Percentiles rank a stretch among this genome's conserved stretches.
phyloP scores from a whole-genome alignment of 164 flowering plant genomes.

The Paratinospora sagittata region DNA sequence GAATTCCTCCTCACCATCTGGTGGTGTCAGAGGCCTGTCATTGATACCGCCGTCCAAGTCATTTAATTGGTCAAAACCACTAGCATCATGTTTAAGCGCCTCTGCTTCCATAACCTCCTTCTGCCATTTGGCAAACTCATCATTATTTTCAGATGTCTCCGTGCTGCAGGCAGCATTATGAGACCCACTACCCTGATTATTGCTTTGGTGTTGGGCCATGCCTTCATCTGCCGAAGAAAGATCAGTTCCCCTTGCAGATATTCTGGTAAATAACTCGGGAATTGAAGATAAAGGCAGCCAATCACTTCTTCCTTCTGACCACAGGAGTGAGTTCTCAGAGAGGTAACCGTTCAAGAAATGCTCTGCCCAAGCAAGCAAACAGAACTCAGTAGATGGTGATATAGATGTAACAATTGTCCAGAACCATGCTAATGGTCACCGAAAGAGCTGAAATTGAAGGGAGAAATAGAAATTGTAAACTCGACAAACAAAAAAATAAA shows the following conservation, averaged over 20 bases:
- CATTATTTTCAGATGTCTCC: constrained; percentile 41
- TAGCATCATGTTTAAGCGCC: constrained; percentile 22
- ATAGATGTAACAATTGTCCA: constrained; percentile 33
- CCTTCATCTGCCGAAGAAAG: constrained; percentile 30
- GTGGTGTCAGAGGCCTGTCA: constrained; percentile 69
- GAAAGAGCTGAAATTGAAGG: constrained; percentile 38
- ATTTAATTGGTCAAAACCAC: constrained; percentile 15
- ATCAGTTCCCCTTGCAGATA: constrained; percentile 19
- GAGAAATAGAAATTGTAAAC: constrained; percentile 12
- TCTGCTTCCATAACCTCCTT: constrained; percentile 65
- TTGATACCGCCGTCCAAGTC: constrained; percentile 28
- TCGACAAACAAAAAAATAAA: neutral
- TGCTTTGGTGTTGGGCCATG: neutral
- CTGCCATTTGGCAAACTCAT: constrained; percentile 80
- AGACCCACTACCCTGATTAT: neutral
- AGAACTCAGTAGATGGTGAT: constrained; percentile 43
- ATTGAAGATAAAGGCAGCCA: constrained; percentile 81
- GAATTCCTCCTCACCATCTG: constrained; percentile 94
- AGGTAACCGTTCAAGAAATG: constrained; percentile 71
- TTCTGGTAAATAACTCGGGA: constrained; percentile 41
- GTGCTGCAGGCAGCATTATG: constrained; percentile 15
- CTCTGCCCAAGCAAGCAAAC: constrained; percentile 68
- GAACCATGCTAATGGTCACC: constrained; percentile 34
- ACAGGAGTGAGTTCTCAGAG: constrained; percentile 52
- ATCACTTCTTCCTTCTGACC: constrained; percentile 80